Conservation (phyloP, 2,329 filamentous ascomycete genomes). For the Cladophialophora carrionii region DNA sequence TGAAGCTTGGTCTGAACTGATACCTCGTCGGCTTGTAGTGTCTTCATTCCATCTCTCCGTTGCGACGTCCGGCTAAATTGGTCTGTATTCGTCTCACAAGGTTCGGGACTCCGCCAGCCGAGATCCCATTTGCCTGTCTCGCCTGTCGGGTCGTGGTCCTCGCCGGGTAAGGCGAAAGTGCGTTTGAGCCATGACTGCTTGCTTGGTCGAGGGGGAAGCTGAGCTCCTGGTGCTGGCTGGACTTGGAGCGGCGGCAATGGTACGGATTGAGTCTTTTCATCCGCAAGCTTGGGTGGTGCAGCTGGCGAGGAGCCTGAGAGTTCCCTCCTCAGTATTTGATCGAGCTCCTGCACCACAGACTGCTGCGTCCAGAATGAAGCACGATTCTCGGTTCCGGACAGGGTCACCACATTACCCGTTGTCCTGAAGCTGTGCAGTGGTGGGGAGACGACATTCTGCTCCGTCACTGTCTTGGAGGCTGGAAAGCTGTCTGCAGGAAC, state of each 20-base stretch:
- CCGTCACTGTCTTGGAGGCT: conserved; percentile 40
- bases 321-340: conserved; percentile 25
- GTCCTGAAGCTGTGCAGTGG: conserved; percentile 20
- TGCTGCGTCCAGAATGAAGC: conserved; percentile 51
- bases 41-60: conserved; percentile 7
- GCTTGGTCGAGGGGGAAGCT: conserved; percentile 20
- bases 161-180: conserved; percentile 22
- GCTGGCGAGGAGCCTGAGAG: neutral
- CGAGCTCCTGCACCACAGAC: conserved; percentile 48
- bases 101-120: conserved; percentile 40
- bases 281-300: neutral
- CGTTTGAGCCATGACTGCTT: conserved; percentile 33
- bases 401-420: conserved; percentile 43
- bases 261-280: conserved; percentile 4
- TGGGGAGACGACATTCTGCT: conserved; percentile 44
- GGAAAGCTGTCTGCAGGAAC: conserved; percentile 48
- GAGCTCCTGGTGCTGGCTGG: conserved; percentile 8
- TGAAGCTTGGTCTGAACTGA: conserved; percentile 44
- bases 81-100: neutral
- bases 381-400: conserved; percentile 47
- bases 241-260: conserved; percentile 3
- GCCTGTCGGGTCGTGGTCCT: conserved; percentile 36
- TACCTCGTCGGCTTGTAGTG: conserved; percentile 38
- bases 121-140: conserved; percentile 40
- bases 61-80: neutral